A percentile compares a stretch with the other conserved stretches of the same genome.
Conservation (phyloP, 306 rosid genomes). For the Fagus sylvatica region DNA sequence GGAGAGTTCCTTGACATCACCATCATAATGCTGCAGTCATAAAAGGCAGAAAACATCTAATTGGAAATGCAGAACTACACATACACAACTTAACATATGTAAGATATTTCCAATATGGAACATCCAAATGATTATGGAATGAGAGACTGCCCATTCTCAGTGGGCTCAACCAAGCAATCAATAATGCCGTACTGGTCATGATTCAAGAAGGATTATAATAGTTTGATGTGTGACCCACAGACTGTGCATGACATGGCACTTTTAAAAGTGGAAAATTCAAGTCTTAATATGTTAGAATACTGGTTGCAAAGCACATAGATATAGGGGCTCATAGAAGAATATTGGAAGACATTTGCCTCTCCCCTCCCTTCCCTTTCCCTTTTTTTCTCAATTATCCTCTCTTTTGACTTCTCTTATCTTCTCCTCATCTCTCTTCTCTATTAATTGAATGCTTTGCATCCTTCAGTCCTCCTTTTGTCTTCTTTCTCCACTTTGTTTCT, state of each 20-base stretch:
- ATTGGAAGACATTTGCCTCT: not conserved
- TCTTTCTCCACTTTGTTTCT: not conserved
- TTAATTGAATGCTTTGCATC: not conserved
- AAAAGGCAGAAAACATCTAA: conserved; percentile 29
- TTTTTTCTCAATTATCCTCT: not conserved
- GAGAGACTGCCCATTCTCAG: conserved; percentile 15
- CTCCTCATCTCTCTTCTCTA: not conserved
- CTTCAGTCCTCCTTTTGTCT: not conserved
- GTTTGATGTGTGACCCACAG: not conserved
- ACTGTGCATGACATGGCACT: not conserved
- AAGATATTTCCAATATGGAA: not conserved
- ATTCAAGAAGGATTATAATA: not conserved
- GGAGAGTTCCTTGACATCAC: conserved; percentile 75
- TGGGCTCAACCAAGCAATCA: conserved; percentile 12
- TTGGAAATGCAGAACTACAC: conserved; percentile 22
- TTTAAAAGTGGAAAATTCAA: not conserved
- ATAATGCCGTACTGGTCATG: not conserved
- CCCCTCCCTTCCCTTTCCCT: not conserved
- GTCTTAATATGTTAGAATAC: not conserved
- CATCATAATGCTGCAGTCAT: conserved; percentile 74
- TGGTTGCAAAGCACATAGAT: too few relatives aligned
- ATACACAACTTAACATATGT: conserved; percentile 15
- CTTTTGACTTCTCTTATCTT: not conserved
- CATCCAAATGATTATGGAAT: not conserved
- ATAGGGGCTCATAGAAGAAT: not conserved